Base-by-base conservation (phyloP, 2,329 filamentous ascomycete species). In the Cylindrodendrum hubeiense region DNA sequence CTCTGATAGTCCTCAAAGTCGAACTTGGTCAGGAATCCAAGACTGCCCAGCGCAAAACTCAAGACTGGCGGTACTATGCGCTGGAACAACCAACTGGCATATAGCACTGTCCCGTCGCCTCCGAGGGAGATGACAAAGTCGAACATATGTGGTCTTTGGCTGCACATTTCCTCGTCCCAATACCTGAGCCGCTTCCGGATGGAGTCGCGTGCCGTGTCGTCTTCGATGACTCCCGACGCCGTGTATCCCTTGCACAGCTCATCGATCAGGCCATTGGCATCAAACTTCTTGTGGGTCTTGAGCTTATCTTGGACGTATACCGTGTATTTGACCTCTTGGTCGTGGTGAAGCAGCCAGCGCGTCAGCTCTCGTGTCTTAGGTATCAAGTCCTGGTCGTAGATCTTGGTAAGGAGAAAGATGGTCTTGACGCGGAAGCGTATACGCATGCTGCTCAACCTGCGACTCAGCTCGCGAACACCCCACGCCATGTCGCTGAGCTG, bases 401-500 rank as follows among this genome's bases (percentile, higher is more conserved):
- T 91, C 79, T 99, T 99, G 44, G 94, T 97, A 52, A 99, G 83
- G 33, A 99, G 82, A 75, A 98, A 97, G 30, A 99, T 90, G 60
- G 89, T 92, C 77, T 89, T 89, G 69, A 97, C 93, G 57, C 91
- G 91, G 70, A 97, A 89, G 77, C 91, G 93, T 67, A 99, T 85
- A 63, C 91, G 89, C 77, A 98, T 90, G 79, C 90, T 94, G 55
- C 93, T 93, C 64, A 98, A 82, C 65, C 93, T 91, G 75, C 97
- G 92, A 30, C 93, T 95, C 63, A 99, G 83, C 79, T 98, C 94
- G 51, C 96, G 87, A 63, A 98, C 96, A 26, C 95, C 95, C 89
- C 95, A 95, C 0, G 95, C 95, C 95, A 99, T 98, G 74, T 98
- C 96, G 15, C 92, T 94, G 44, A 99, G 85, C 79, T 99, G 94